These are phyloP conservation scores for Colletotrichum higginsianum DNA, from an alignment of 2,329 filamentous ascomycete genomes.

Conservation along the genomic window DNA sequence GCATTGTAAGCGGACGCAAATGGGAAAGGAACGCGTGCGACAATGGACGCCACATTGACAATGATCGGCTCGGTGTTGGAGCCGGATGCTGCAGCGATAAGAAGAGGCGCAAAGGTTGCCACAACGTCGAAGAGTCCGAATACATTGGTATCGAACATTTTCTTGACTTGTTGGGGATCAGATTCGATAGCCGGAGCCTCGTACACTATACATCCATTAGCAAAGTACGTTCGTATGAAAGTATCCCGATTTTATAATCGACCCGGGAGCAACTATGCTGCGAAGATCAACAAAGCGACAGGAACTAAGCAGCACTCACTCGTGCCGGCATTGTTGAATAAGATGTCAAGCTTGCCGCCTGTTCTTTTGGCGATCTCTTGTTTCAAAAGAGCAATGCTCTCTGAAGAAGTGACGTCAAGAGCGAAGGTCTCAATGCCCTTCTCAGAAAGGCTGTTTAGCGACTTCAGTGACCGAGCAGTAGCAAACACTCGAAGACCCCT, in stretches of 20 bases:
- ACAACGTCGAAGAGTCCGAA: constrained; percentile 56
- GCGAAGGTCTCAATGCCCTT: constrained; percentile 55
- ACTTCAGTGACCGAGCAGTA: constrained; percentile 28
- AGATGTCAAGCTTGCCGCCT: constrained; percentile 57
- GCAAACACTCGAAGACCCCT: constrained; percentile 29
- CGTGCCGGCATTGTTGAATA: constrained; percentile 61
- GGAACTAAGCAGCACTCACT: constrained; percentile 39
- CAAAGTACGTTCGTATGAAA: neutral
- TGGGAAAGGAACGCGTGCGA: constrained; percentile 49
- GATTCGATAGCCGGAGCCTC: constrained; percentile 45
- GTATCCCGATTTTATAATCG: no score
- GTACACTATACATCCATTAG: constrained; percentile 16
- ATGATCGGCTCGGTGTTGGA: constrained; percentile 46
- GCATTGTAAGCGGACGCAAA: constrained; percentile 59
- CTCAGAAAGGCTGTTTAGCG: constrained; percentile 49
- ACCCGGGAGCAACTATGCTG: no score
- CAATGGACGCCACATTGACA: constrained; percentile 59
- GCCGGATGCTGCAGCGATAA: constrained; percentile 51
- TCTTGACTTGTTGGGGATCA: constrained; percentile 43
- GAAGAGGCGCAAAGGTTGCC: constrained; percentile 55
- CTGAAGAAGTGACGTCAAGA: constrained; percentile 57
- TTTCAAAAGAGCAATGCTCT: constrained; percentile 49
- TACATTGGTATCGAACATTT: constrained; percentile 56
- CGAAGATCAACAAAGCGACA: no score
- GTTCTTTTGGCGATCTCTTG: constrained; percentile 51